Percentiles rank a stretch among this genome's conserved stretches.
These are phyloP conservation scores for Wickerhamomyces queroliae DNA, from an alignment of 805 yeast genomes.

Conservation along the genomic window DNA sequence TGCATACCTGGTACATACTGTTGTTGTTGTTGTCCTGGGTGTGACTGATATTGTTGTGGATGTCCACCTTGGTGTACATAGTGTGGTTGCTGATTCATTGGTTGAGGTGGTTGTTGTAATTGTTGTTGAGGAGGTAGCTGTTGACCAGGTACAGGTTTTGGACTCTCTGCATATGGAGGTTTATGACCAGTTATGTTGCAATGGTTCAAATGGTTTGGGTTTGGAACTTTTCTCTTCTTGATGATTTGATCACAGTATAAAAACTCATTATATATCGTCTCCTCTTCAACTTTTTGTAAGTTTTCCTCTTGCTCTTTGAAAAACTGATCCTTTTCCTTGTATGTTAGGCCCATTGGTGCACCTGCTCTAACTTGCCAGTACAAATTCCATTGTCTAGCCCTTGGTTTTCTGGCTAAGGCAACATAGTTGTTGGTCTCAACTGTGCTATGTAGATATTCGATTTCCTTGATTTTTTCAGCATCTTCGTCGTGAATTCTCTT, in stretches of 20 bases:
- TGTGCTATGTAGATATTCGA: slow-evolving; percentile 44
- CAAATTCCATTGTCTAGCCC: slow-evolving; percentile 42
- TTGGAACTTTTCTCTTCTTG: slow-evolving; percentile 38
- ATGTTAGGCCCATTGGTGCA: slow-evolving; percentile 26
- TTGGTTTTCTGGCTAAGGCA: slow-evolving; percentile 33
- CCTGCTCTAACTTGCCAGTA: slow-evolving; percentile 43
- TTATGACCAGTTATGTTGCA: slow-evolving; percentile 37
- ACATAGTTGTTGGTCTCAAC: slow-evolving; percentile 40
- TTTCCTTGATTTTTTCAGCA: slow-evolving; percentile 34
- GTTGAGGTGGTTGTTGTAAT: background rate
- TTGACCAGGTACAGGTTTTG: slow-evolving; percentile 1
- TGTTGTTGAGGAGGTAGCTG: background rate
- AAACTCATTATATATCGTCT: slow-evolving; percentile 29
- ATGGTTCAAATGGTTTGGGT: slow-evolving; percentile 41
- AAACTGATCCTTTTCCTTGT: slow-evolving; percentile 19
- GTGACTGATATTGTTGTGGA: background rate
- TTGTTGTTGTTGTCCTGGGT: too few species aligned
- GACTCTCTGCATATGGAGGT: slow-evolving; percentile 35
- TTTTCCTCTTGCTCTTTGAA: slow-evolving; percentile 25
- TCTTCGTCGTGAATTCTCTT: slow-evolving; percentile 25
- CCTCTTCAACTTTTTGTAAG: slow-evolving; percentile 24
- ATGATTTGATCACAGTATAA: slow-evolving; percentile 37
- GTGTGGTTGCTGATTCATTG: background rate
- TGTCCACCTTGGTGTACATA: background rate
- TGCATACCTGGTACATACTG: too few species aligned